Evolutionary conservation across 768 basidiomycete genomes (phyloP).

Genomic region (Suillus variegatus): DNA sequence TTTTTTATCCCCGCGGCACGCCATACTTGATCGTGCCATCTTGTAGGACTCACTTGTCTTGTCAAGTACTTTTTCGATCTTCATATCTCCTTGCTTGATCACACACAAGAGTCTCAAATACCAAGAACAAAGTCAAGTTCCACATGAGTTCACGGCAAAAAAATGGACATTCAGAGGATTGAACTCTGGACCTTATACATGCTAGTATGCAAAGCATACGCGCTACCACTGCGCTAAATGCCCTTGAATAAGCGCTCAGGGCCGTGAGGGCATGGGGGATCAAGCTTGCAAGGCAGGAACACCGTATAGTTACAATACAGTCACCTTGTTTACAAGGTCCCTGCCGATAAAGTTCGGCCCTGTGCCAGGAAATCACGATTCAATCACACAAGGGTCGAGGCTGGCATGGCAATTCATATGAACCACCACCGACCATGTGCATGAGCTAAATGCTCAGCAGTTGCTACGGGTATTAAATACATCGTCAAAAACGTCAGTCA

Average conservation of each 20-base stretch:
- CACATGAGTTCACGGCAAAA: constrained; percentile 8
- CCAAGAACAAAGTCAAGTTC: not conserved
- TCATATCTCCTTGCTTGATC: not conserved
- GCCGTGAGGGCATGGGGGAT: not conserved
- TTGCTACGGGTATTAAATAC: not conserved
- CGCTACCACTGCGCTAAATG: constrained; percentile 42
- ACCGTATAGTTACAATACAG: too few relatives aligned
- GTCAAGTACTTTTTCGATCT: not conserved
- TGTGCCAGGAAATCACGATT: too few relatives aligned
- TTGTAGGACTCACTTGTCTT: not conserved
- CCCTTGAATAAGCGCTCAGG: constrained; percentile 10
- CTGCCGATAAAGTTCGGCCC: too few relatives aligned
- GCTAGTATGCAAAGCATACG: constrained; percentile 41
- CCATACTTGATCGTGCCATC: not conserved
- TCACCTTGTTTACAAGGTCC: too few relatives aligned
- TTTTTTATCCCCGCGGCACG: not conserved
- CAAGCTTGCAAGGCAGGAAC: too few relatives aligned
- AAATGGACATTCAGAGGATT: constrained; percentile 44
- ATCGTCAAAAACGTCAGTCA: not conserved
- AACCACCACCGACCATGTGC: not conserved
- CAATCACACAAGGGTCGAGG: not conserved
- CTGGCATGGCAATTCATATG: not conserved
- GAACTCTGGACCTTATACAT: constrained; percentile 46
- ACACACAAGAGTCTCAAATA: not conserved
- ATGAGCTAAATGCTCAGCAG: not conserved